phyloP scores from a whole-genome alignment of 2,329 filamentous ascomycete species.

The Colletotrichum simmondsii region DNA sequence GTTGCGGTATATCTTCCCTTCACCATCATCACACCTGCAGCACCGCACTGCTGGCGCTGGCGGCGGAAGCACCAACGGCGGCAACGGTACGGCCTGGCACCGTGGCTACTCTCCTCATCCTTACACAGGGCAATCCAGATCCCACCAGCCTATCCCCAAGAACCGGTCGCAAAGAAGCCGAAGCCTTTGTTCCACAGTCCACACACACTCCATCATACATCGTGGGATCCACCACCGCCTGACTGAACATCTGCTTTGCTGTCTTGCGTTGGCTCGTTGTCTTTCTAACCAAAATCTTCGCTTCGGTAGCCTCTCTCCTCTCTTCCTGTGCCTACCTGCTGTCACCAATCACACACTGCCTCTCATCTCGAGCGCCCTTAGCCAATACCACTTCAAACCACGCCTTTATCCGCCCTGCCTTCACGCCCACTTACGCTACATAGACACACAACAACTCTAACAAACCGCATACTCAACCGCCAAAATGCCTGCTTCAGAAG shows the following conservation, averaged over 20 bases:
- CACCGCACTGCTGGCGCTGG: constrained; percentile 2
- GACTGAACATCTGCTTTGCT: constrained; percentile 19
- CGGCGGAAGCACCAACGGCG: background rate
- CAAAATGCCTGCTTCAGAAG: constrained; percentile 40
- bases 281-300: constrained; percentile 27
- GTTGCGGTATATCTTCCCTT: constrained; percentile 28
- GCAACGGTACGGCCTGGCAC: background rate
- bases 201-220: constrained; percentile 15
- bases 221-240: constrained; percentile 29
- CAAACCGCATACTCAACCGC: constrained; percentile 1
- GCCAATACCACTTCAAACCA: constrained; percentile 13
- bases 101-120: constrained; percentile 2
- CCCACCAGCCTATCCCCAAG: constrained; percentile 8
- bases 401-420: constrained; percentile 11
- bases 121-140: constrained; percentile 10
- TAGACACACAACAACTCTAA: constrained; percentile 8
- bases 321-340: constrained; percentile 20
- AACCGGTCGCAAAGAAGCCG: constrained; percentile 18
- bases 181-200: constrained; percentile 16
- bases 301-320: constrained; percentile 23
- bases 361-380: constrained; percentile 16
- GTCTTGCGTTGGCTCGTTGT: constrained; percentile 8
- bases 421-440: constrained; percentile 9
- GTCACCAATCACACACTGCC: constrained; percentile 13
- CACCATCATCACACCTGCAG: constrained; percentile 5